phyloP scores from a whole-genome alignment of 202 grass and related monocot species.

The Musa balbisiana region DNA sequence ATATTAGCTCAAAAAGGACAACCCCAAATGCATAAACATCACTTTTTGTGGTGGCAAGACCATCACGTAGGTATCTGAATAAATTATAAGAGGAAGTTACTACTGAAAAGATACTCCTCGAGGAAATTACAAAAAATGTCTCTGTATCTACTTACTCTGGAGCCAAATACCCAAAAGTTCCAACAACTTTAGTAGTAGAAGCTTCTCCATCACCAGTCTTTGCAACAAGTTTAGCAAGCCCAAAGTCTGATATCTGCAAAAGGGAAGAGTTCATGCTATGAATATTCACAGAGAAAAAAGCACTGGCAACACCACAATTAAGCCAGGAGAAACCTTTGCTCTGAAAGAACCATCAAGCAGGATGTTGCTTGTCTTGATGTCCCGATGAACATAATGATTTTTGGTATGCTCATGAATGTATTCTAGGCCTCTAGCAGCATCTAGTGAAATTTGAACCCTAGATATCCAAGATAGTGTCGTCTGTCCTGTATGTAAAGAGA shows the following conservation, averaged over 20 bases:
- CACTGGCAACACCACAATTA: neutral
- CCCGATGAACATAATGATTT: constrained; percentile 99
- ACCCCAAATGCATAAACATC: constrained; percentile 99
- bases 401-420: constrained; percentile 99
- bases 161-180: constrained; percentile 97
- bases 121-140: neutral
- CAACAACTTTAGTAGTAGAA: constrained; percentile 96
- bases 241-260: constrained; percentile 97
- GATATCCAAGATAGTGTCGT: constrained; percentile 95
- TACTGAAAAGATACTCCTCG: constrained; percentile 1
- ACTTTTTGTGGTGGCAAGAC: constrained; percentile 85
- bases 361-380: constrained; percentile 99
- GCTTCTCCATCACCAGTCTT: constrained; percentile 78
- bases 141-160: constrained; percentile 64
- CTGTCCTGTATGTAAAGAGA: constrained; percentile 38
- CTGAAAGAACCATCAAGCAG: constrained; percentile 88
- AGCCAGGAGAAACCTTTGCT: constrained; percentile 55
- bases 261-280: constrained; percentile 5
- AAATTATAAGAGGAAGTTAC: constrained; percentile 24
- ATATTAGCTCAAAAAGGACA: constrained; percentile 96
- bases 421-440: constrained; percentile 95
- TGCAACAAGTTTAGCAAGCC: constrained; percentile 81
- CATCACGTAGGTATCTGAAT: constrained; percentile 77
- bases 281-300: neutral
- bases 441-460: constrained; percentile 93